Base-by-base conservation (phyloP, 2,329 filamentous ascomycete genomes). In the Trichoderma polysporum region DNA sequence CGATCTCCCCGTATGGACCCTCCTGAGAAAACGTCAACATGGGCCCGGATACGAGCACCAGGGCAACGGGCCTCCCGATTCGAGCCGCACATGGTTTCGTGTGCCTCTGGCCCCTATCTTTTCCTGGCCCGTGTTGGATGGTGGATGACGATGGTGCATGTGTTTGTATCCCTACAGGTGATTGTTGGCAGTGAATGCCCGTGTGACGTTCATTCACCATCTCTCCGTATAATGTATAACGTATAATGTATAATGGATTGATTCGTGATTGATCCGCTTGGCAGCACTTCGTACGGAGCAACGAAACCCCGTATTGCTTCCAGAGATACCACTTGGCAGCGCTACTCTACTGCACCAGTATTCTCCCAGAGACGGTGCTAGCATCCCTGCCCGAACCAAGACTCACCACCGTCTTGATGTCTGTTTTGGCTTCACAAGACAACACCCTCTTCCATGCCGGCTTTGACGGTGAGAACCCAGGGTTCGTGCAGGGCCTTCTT, bases 1-100 rank as follows among this genome's bases (percentile, higher is more conserved):
- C 63, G 63, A 66, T 66, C 33, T 66, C 63, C 63, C 63, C 53
- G 63, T 58, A 65, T 41, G 45, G 35, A 4, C 60, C 59, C 35
- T 39, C 35, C 49, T 54, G 13, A 27, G n/a, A 54, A 52, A 31
- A 66, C 25, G 41, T 66, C 45, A 59, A 57, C 53, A 59, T 27
- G 33, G 53, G 54, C 53, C n/a, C 52, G 63, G 63, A 66, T 66
- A 66, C 63, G 63, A 66, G 53, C 31, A 50, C 56, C 53, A 66
- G 54, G 53, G 53, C 53, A 41, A 27, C 61, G 50, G 50, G 39
- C 61, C 61, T 54, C 61, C 61, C 50, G 41, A 58, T 57, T 65
- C 61, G 52, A 65, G 61, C 52, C 61, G 52, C 61, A 56, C 39
- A 47, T 39, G 52, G 52, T 49, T 65, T 64, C 31, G 52, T 19